A percentile compares a stretch with the other conserved stretches of the same genome.
Evolutionary conservation across 169 alveolate genomes (phyloP).

Genomic region (Ichthyophthirius multifiliis): DNA sequence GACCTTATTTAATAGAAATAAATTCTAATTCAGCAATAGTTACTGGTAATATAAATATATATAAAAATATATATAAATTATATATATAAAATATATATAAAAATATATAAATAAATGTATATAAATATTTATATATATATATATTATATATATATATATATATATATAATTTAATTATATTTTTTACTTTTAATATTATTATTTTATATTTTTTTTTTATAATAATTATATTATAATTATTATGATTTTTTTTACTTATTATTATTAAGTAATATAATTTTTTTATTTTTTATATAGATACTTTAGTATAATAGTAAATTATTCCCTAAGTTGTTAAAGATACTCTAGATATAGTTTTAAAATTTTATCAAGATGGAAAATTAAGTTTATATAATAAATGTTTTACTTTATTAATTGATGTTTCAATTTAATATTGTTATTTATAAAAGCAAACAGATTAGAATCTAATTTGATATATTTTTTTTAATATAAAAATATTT

Average conservation of each 20-base stretch:
- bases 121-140: background rate
- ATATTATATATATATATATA: background rate
- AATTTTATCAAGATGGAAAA: too few species aligned
- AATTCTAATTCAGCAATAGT: constrained; percentile 78
- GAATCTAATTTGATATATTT: too few species aligned
- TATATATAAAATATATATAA: background rate
- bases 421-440: too few species aligned
- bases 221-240: too few species aligned
- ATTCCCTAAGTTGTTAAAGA: constrained; percentile 31
- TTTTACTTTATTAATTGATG: too few species aligned
- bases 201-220: too few species aligned
- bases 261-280: background rate
- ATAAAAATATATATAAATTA: too few species aligned
- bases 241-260: background rate
- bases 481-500: too few species aligned
- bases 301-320: constrained; percentile 12
- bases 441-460: too few species aligned
- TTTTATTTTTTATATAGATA: constrained; percentile 1
- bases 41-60: constrained; percentile 12
- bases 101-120: background rate
- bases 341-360: constrained; percentile 23
- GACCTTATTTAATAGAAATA: constrained; percentile 77
- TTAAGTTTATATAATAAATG: too few species aligned
- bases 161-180: background rate
- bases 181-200: background rate